Percentiles rank a stretch among this genome's conserved stretches.
Evolutionary conservation across 1,284 basidiomycete species (phyloP).

Genomic region (Tremellales sp.): DNA sequence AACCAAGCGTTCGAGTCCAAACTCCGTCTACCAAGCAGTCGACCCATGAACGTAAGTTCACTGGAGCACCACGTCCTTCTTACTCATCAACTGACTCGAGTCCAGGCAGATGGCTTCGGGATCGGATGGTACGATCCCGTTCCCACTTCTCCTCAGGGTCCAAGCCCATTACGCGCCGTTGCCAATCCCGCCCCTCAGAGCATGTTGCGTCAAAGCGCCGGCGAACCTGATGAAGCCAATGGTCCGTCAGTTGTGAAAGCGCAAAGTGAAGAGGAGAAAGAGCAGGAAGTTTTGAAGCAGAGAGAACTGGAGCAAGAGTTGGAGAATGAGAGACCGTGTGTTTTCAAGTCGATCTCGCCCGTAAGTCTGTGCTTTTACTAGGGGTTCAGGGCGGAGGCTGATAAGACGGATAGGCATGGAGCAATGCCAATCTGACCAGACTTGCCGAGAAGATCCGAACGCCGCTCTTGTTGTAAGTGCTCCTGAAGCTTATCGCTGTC

Average conservation of each 20-base stretch:
- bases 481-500: constrained; percentile 2
- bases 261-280: constrained; percentile 12
- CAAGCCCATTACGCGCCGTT: constrained; percentile 5
- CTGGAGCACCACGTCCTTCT: constrained; percentile 1
- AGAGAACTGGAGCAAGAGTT: constrained; percentile 55
- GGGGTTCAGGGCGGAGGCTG: background rate
- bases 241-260: background rate
- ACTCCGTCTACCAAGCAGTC: constrained; percentile 68
- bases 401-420: constrained; percentile 85
- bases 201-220: background rate
- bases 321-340: constrained; percentile 80
- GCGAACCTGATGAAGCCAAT: background rate
- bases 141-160: constrained; percentile 9
- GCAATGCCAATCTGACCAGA: constrained; percentile 81
- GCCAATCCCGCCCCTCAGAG: constrained; percentile 4
- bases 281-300: constrained; percentile 21
- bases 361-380: constrained; percentile 52
- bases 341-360: constrained; percentile 94
- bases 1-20: constrained; percentile 92
- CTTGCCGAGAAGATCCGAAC: constrained; percentile 93
- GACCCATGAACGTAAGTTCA: constrained; percentile 68
- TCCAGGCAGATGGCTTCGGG: constrained; percentile 84
- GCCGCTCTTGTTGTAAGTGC: constrained; percentile 78
- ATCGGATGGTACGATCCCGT: constrained; percentile 65
- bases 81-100: constrained; percentile 1